Conservation (phyloP, 371 early-diverging fungal genomes). For the Mucor circinelloides region DNA sequence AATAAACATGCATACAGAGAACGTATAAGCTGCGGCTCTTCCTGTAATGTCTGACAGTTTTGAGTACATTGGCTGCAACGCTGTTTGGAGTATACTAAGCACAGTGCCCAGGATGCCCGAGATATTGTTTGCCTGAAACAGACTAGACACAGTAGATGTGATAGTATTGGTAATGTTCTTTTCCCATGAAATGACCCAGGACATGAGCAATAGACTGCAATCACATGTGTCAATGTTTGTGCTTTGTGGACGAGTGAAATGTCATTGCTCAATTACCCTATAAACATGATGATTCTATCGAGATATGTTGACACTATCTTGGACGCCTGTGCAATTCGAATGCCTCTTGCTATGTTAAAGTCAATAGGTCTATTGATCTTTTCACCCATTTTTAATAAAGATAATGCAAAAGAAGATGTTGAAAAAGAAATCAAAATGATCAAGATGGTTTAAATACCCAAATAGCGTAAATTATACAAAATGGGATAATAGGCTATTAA, state of each 20-base stretch:
- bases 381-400: background rate
- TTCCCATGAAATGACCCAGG: constrained; percentile 29
- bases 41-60: constrained; percentile 26
- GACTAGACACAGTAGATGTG: constrained; percentile 1
- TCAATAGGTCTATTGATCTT: background rate
- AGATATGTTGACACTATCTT: background rate
- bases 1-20: constrained; percentile 19
- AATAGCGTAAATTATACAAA: background rate
- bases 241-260: too few species aligned
- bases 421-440: background rate
- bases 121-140: constrained; percentile 13
- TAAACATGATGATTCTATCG: background rate
- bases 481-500: background rate
- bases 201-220: background rate
- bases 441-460: background rate
- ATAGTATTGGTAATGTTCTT: constrained; percentile 10
- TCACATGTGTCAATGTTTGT: background rate
- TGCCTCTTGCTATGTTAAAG: background rate
- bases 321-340: background rate
- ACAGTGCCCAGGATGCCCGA: constrained; percentile 10
- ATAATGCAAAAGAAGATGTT: background rate
- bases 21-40: constrained; percentile 19
- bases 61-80: constrained; percentile 22
- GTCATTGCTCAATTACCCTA: too few species aligned
- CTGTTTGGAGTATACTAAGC: constrained; percentile 5